Conservation (phyloP, 306 rosid species). For the Abrus precatorius region DNA sequence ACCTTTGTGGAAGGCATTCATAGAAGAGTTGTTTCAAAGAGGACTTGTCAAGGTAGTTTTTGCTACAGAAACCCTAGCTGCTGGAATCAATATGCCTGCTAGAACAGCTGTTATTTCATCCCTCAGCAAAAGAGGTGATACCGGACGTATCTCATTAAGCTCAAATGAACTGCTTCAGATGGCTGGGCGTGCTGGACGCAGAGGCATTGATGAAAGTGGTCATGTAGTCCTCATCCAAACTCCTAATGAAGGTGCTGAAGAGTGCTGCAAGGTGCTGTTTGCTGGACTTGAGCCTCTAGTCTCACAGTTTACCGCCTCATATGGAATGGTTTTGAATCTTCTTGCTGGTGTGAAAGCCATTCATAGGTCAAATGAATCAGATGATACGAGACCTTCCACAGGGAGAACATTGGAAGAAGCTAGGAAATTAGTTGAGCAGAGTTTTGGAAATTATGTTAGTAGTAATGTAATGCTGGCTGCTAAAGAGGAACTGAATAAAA, state of each 20-base stretch:
- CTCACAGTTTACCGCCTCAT: constrained; percentile 96
- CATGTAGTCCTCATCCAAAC: constrained; percentile 90
- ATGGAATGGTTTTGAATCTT: constrained; percentile 98
- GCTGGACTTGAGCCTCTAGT: constrained; percentile 93
- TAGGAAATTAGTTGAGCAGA: constrained; percentile 94
- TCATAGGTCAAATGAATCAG: constrained; percentile 66
- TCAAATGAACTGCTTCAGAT: constrained; percentile 96
- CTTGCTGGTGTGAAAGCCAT: constrained; percentile 87
- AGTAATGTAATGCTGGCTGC: constrained; percentile 98
- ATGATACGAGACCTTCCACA: constrained; percentile 57
- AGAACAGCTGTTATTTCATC: constrained; percentile 93
- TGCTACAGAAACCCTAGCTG: constrained; percentile 98
- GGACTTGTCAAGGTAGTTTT: constrained; percentile 98
- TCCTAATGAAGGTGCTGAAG: constrained; percentile 94
- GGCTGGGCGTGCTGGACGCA: constrained; percentile 99
- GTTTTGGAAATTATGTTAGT: constrained; percentile 97
- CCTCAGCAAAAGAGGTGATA: constrained; percentile 83
- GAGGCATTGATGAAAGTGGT: constrained; percentile 89
- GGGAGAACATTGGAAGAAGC: constrained; percentile 94
- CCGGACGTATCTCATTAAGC: constrained; percentile 72
- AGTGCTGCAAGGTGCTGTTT: constrained; percentile 90
- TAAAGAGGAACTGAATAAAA: constrained; percentile 81
- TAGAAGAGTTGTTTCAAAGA: constrained; percentile 91
- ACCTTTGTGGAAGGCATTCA: constrained; percentile 93
- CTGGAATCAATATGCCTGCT: constrained; percentile 99